Percentiles rank a stretch among this genome's conserved stretches.
Evolutionary conservation across 2,329 filamentous ascomycete genomes (phyloP).

Genomic region (Curvularia sp.): DNA sequence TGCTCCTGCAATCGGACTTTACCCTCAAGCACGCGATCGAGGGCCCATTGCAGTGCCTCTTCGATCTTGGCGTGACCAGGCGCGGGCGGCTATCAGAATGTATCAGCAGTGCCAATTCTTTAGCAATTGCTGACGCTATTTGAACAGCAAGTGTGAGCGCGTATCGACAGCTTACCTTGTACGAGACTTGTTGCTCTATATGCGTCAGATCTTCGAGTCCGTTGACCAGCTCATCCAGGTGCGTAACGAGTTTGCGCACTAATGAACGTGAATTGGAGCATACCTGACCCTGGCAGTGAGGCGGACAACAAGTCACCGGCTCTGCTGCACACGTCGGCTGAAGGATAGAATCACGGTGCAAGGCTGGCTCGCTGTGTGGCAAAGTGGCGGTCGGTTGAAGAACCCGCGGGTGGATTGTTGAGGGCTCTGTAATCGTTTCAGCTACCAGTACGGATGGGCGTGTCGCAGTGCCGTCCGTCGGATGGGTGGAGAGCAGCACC

Average conservation of each 20-base stretch:
- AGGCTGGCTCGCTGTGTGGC: slow-evolving; percentile 26
- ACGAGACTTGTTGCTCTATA: slow-evolving; percentile 26
- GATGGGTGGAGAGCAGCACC: slow-evolving; percentile 14
- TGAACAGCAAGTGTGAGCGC: not conserved
- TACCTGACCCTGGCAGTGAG: slow-evolving; percentile 33
- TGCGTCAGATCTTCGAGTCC: slow-evolving; percentile 31
- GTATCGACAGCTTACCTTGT: slow-evolving; percentile 28
- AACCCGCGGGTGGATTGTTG: slow-evolving; percentile 21
- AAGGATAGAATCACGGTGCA: slow-evolving; percentile 27
- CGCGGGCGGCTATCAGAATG: slow-evolving; percentile 23
- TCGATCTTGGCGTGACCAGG: slow-evolving; percentile 18
- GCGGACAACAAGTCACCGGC: slow-evolving; percentile 33
- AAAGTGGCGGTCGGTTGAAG: slow-evolving; percentile 27
- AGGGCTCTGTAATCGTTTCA: slow-evolving; percentile 34
- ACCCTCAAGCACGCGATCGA: slow-evolving; percentile 35
- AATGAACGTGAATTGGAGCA: slow-evolving; percentile 33
- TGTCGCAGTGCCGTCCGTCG: slow-evolving; percentile 5
- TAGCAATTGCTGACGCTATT: slow-evolving; percentile 4
- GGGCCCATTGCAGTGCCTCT: slow-evolving; percentile 33
- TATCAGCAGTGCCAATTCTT: slow-evolving; percentile 18
- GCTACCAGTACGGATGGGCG: slow-evolving; percentile 23
- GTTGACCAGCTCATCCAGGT: slow-evolving; percentile 27
- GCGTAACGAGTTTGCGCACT: slow-evolving; percentile 35
- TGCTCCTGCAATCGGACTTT: slow-evolving; percentile 28
- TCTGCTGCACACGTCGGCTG: slow-evolving; percentile 29